Evolutionary conservation across 192 early-diverging fungal genomes (phyloP), one percentile per base, ranked within the genome.

Genomic region (Coemansia sp.): DNA sequence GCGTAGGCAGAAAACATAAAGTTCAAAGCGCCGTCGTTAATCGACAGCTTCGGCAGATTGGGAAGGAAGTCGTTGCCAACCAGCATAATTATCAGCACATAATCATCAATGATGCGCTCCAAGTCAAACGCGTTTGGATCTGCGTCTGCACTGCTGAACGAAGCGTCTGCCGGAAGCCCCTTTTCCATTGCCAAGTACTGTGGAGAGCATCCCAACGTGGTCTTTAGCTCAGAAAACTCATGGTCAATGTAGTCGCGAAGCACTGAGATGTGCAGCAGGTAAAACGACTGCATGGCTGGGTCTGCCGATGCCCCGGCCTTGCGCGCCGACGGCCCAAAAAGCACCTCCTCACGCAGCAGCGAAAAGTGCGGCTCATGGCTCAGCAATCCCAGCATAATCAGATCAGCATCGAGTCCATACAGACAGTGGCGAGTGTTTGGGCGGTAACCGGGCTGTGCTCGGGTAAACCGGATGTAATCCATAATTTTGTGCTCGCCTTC

Each of bases 401-500:
- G 80, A 82, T 99, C 96, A 14, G 96, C 94, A 74, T 99, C 96
- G 42, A 97, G 83, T 21, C 96, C 96, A 71, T 99, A 99, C 36
- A 99, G 81, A 73, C 94, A 94, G 61, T 99, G 96, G 40, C 87
- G 83, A 12, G 86, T 89, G 65, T 94, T 94, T 43, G 93, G 86
- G 63, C 91, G 78, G 59, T 96, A 94, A 28, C 84, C 87, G 15
- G 87, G 80, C 63, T 89, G 87, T 4, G 84, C 85, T 35, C 92
- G 88, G 30, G 88, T 79, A 18, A 88, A 80, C 36, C 96, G 90
- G 53, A 99, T 94, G 54, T 88, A 99, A 70, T 99, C 96, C 96
- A 99, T 97, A 55, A 99, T 96, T 72, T 99, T 99, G 81, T 99
- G 96, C 77, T 99, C 96, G 46, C 96, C 96, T 75, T 99, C 96